These are phyloP conservation scores for Daldinia sp. DNA, from an alignment of 2,329 filamentous ascomycete species.

Conservation along the genomic window DNA sequence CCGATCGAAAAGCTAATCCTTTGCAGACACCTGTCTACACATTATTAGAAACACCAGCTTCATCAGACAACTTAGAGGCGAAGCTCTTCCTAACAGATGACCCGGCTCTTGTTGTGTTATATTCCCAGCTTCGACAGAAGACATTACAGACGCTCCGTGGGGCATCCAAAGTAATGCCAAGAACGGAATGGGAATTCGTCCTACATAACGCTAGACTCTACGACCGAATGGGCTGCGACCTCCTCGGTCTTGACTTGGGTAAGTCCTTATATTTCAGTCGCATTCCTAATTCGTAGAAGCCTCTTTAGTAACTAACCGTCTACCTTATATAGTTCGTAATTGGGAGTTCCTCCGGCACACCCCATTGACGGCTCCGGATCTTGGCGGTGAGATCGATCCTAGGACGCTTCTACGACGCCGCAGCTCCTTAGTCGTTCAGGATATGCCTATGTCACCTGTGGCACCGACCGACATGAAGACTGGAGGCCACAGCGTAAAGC, in stretches of 20 bases:
- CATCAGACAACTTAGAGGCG: slow-evolving; percentile 74
- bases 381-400: slow-evolving; percentile 69
- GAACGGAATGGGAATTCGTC: slow-evolving; percentile 89
- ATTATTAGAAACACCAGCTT: slow-evolving; percentile 75
- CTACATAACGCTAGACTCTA: slow-evolving; percentile 87
- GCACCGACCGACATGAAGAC: slow-evolving; percentile 58
- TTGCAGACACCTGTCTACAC: slow-evolving; percentile 79
- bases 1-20: slow-evolving; percentile 22
- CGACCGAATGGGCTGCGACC: slow-evolving; percentile 91
- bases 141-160: slow-evolving; percentile 86
- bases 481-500: slow-evolving; percentile 59
- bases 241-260: slow-evolving; percentile 88
- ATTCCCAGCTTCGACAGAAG: slow-evolving; percentile 84
- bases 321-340: slow-evolving; percentile 69
- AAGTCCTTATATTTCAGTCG: slow-evolving; percentile 52
- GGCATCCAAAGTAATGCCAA: slow-evolving; percentile 82
- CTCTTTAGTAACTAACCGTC: not conserved
- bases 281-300: slow-evolving; percentile 19
- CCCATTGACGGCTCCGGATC: slow-evolving; percentile 55
- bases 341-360: slow-evolving; percentile 78
- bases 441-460: slow-evolving; percentile 65
- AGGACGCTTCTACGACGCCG: slow-evolving; percentile 76
- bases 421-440: slow-evolving; percentile 83
- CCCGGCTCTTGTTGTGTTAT: slow-evolving; percentile 87
- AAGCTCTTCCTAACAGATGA: slow-evolving; percentile 91